phyloP scores from a whole-genome alignment of 805 yeast species.

The Hanseniaspora meyeri region DNA sequence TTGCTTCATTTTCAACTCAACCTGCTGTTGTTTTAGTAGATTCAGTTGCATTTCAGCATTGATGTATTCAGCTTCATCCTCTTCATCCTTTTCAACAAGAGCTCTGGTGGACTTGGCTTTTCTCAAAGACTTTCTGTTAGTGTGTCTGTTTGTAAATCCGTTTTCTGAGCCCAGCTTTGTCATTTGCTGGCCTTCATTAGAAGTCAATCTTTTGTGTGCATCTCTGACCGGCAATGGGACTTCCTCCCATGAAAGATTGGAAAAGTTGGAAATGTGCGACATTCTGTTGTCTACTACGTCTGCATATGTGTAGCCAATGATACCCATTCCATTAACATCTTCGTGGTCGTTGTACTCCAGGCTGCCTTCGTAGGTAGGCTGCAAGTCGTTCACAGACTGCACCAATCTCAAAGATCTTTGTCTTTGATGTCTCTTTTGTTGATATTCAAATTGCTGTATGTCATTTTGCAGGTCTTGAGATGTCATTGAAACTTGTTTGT shows the following conservation, averaged over 20 bases:
- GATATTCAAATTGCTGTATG: neutral
- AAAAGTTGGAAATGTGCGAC: slow-evolving; percentile 12
- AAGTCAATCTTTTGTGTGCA: slow-evolving; percentile 8
- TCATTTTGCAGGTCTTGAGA: slow-evolving; percentile 10
- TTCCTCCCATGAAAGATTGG: slow-evolving; percentile 11
- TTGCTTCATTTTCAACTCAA: slow-evolving; percentile 25
- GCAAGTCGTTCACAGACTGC: slow-evolving; percentile 10
- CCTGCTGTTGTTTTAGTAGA: slow-evolving; percentile 12
- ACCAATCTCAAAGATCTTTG: slow-evolving; percentile 11
- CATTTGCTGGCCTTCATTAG: neutral
- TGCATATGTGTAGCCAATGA: slow-evolving; percentile 12
- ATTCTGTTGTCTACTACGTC: slow-evolving; percentile 12
- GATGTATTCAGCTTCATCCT: slow-evolving; percentile 38
- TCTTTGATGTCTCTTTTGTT: slow-evolving; percentile 11
- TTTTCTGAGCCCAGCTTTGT: too few relatives aligned
- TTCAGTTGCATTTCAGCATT: slow-evolving; percentile 87
- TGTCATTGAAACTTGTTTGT: neutral
- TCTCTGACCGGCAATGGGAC: slow-evolving; percentile 12
- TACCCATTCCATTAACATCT: slow-evolving; percentile 5
- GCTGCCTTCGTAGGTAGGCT: neutral
- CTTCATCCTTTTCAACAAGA: slow-evolving; percentile 47
- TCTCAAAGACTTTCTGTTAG: slow-evolving; percentile 3
- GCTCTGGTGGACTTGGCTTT: slow-evolving; percentile 38
- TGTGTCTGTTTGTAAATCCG: neutral
- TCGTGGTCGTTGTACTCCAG: neutral